These are phyloP conservation scores for Hypoxylon rickii DNA, from an alignment of 495 filamentous ascomycete species.

Conservation along the genomic window DNA sequence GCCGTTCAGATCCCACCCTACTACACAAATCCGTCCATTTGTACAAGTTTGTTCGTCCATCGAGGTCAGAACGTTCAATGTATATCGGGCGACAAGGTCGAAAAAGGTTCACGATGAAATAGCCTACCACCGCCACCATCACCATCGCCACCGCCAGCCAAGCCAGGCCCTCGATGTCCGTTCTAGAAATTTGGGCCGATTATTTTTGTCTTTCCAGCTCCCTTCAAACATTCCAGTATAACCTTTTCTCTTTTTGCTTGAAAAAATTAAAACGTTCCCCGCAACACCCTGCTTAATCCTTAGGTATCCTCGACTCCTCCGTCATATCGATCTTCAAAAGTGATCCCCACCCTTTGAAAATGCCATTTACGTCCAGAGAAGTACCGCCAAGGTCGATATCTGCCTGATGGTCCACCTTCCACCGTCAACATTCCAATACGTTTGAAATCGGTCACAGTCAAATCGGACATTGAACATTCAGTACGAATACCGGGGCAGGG, in stretches of 20 bases:
- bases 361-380: conserved; percentile 43
- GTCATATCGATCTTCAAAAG: conserved; percentile 41
- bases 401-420: conserved; percentile 33
- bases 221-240: conserved; percentile 39
- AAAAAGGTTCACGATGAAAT: conserved; percentile 36
- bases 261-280: conserved; percentile 24
- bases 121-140: conserved; percentile 35
- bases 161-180: conserved; percentile 43
- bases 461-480: conserved; percentile 30
- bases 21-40: conserved; percentile 42
- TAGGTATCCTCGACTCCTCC: conserved; percentile 27
- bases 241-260: conserved; percentile 35
- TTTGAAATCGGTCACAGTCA: conserved; percentile 34
- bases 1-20: conserved; percentile 43
- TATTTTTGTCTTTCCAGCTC: conserved; percentile 55
- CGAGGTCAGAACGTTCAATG: conserved; percentile 41
- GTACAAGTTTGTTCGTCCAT: conserved; percentile 42
- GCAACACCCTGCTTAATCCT: conserved; percentile 34
- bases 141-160: no score
- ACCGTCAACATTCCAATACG: conserved; percentile 38
- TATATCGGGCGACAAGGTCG: conserved; percentile 39
- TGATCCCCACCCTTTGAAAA: conserved; percentile 41
- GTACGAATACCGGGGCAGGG: conserved; percentile 18
- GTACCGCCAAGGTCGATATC: conserved; percentile 44
- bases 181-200: conserved; percentile 43